phyloP scores from a whole-genome alignment of 495 filamentous ascomycete genomes.

The Margaritispora aquatica region DNA sequence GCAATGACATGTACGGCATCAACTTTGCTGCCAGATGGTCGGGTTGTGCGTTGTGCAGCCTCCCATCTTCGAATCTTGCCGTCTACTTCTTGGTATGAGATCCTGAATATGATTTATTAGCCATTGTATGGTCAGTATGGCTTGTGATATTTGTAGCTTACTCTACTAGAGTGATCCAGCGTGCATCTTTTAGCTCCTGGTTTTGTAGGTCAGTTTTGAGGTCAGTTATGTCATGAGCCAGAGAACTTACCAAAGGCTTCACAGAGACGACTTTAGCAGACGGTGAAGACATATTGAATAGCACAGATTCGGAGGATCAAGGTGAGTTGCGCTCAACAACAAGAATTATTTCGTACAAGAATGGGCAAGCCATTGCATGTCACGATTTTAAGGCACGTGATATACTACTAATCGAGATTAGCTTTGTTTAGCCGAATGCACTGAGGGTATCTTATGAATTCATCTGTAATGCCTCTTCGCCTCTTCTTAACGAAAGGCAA shows the following conservation, averaged over 20 bases:
- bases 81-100: slow-evolving; percentile 47
- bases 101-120: neutral
- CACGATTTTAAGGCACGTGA: no score
- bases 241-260: neutral
- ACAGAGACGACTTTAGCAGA: neutral
- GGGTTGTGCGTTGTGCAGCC: slow-evolving; percentile 67
- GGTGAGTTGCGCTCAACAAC: no score
- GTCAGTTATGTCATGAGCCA: neutral
- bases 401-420: no score
- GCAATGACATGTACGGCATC: slow-evolving; percentile 88
- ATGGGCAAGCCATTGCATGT: no score
- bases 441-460: no score
- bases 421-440: no score
- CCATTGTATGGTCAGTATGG: slow-evolving; percentile 58
- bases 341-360: no score
- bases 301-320: no score
- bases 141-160: slow-evolving; percentile 31
- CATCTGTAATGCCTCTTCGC: no score
- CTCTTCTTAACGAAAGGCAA: no score
- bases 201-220: neutral
- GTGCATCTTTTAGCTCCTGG: neutral
- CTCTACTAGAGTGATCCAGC: neutral
- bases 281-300: neutral
- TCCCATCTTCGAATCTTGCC: slow-evolving; percentile 70
- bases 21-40: slow-evolving; percentile 53